Percentiles rank a stretch among this genome's conserved stretches.
phyloP scores from a whole-genome alignment of 1,139 yeast genomes.

The Magnusiomyces paraingens region DNA sequence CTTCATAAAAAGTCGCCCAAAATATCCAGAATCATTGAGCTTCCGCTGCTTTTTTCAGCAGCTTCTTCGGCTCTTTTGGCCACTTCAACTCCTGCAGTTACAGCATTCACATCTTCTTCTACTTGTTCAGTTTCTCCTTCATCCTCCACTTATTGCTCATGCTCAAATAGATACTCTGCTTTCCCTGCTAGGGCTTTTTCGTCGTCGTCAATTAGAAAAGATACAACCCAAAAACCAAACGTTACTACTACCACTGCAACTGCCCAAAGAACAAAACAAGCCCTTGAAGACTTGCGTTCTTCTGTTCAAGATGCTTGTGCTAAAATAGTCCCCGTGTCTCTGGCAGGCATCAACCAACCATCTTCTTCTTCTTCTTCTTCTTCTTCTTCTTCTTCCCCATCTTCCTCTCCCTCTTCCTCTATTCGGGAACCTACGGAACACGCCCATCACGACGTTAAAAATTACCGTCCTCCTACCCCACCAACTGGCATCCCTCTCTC shows the following conservation, averaged over 20 bases:
- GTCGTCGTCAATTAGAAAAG: background rate
- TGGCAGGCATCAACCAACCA: background rate
- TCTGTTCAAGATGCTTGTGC: background rate
- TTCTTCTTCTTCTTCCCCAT: conserved; percentile 32
- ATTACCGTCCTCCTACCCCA: conserved; percentile 28
- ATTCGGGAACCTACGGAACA: conserved; percentile 25
- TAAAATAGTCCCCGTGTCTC: background rate
- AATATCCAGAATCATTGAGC: background rate
- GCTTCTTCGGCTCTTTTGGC: background rate
- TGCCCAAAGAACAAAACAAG: background rate
- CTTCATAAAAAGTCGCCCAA: background rate
- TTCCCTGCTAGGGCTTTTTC: background rate
- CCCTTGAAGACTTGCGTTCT: background rate
- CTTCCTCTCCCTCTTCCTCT: conserved; percentile 49
- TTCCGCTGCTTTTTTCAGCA: background rate
- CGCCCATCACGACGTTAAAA: background rate
- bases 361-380: conserved; percentile 32
- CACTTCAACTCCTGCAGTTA: background rate
- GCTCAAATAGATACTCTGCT: background rate
- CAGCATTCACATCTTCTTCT: background rate
- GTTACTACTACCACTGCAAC: background rate
- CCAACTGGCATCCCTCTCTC: conserved; percentile 31
- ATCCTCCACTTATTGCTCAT: background rate
- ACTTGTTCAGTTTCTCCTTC: background rate
- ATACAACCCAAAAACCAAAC: background rate